Percentiles rank a stretch among this genome's conserved stretches.
Conservation (phyloP, 495 filamentous ascomycete genomes). For the Annulohypoxylon nitens region DNA sequence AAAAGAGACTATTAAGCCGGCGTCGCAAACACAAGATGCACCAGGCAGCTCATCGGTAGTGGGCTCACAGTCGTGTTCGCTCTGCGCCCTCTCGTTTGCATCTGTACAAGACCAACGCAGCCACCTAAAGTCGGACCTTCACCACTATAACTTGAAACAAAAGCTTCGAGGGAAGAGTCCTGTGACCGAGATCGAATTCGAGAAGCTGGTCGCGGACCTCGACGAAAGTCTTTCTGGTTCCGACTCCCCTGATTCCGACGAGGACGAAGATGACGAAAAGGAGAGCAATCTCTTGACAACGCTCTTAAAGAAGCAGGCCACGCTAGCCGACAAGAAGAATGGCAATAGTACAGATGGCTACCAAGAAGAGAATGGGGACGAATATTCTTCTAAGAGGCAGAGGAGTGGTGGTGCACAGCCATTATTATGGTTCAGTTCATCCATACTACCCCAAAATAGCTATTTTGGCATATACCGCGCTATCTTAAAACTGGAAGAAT, state of each 20-base stretch:
- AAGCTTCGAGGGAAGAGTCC: slow-evolving; percentile 77
- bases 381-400: slow-evolving; percentile 57
- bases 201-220: slow-evolving; percentile 82
- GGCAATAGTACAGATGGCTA: slow-evolving; percentile 44
- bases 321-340: slow-evolving; percentile 64
- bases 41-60: slow-evolving; percentile 55
- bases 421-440: slow-evolving; percentile 85
- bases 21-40: slow-evolving; percentile 53
- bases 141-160: slow-evolving; percentile 94
- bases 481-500: slow-evolving; percentile 80
- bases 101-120: slow-evolving; percentile 84
- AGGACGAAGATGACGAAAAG: slow-evolving; percentile 58
- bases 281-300: slow-evolving; percentile 76
- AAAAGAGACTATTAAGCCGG: slow-evolving; percentile 35
- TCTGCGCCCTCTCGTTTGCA: slow-evolving; percentile 78
- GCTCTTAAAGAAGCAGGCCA: slow-evolving; percentile 86
- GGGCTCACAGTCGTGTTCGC: slow-evolving; percentile 80
- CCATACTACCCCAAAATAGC: slow-evolving; percentile 78
- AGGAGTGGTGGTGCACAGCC: slow-evolving; percentile 76
- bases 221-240: slow-evolving; percentile 94
- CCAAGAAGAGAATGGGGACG: slow-evolving; percentile 64
- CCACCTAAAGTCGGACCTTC: slow-evolving; percentile 91
- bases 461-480: slow-evolving; percentile 88
- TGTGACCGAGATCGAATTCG: slow-evolving; percentile 84
- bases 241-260: slow-evolving; percentile 67